Evolutionary conservation across 2,329 filamentous ascomycete genomes (phyloP).

Genomic region (Pezicula radicicola): DNA sequence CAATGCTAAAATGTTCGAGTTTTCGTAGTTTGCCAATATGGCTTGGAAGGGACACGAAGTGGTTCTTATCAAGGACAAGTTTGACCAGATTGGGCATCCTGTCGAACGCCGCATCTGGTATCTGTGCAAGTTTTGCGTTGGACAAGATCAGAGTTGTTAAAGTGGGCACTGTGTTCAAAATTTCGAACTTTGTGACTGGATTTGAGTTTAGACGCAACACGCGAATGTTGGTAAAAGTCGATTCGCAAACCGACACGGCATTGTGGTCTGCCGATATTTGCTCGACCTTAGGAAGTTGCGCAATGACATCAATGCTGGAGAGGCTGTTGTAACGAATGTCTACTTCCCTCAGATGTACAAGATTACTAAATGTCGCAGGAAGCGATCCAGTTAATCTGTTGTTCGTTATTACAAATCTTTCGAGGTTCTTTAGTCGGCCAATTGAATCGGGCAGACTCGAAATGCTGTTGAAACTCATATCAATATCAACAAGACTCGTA

Average conservation of each 20-base stretch:
- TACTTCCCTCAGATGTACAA: slow-evolving; percentile 80
- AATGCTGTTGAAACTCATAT: slow-evolving; percentile 96
- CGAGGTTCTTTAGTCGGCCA: slow-evolving; percentile 73
- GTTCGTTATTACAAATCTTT: slow-evolving; percentile 93
- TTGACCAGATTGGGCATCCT: slow-evolving; percentile 86
- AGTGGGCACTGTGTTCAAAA: slow-evolving; percentile 72
- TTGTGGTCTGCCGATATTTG: slow-evolving; percentile 91
- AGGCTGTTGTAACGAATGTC: slow-evolving; percentile 94
- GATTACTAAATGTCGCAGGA: slow-evolving; percentile 67
- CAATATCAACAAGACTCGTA: slow-evolving; percentile 81
- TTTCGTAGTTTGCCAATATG: slow-evolving; percentile 81
- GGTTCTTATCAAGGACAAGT: slow-evolving; percentile 89
- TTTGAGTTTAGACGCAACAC: slow-evolving; percentile 90
- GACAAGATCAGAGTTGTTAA: slow-evolving; percentile 86
- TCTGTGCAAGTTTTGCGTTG: slow-evolving; percentile 84
- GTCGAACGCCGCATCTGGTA: slow-evolving; percentile 82
- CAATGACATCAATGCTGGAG: slow-evolving; percentile 82
- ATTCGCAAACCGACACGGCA: slow-evolving; percentile 82
- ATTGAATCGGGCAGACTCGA: slow-evolving; percentile 73
- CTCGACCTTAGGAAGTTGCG: slow-evolving; percentile 80
- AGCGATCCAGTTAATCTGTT: slow-evolving; percentile 79
- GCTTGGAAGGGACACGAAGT: slow-evolving; percentile 84
- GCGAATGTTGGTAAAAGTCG: slow-evolving; percentile 80
- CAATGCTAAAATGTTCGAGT: slow-evolving; percentile 90
- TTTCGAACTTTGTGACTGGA: slow-evolving; percentile 89